A percentile compares a stretch with the other conserved stretches of the same genome.
Conservation (phyloP, 2,329 filamentous ascomycete genomes). For the Acrocalymma vagum region DNA sequence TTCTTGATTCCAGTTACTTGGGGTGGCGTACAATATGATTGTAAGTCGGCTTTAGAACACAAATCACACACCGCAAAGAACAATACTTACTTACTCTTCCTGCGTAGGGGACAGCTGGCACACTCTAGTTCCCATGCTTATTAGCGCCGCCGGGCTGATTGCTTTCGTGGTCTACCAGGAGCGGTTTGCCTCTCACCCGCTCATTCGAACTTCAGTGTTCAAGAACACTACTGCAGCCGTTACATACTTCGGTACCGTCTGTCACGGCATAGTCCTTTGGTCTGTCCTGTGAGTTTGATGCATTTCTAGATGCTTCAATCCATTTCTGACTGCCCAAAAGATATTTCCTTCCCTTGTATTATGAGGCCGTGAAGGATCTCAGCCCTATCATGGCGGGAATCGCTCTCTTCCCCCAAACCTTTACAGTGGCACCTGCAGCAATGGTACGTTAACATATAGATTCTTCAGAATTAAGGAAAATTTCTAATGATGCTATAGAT, state of each 20-base stretch:
- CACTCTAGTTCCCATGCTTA: slow-evolving; percentile 67
- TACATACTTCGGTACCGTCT: slow-evolving; percentile 61
- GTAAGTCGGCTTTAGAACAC: too few relatives aligned
- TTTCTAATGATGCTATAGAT: slow-evolving; percentile 25
- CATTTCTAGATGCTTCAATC: too few relatives aligned
- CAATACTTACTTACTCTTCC: too few relatives aligned
- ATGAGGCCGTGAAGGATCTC: slow-evolving; percentile 51
- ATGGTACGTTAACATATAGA: slow-evolving; percentile 42
- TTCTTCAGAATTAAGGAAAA: not conserved
- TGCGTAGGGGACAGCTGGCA: slow-evolving; percentile 68
- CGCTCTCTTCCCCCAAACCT: slow-evolving; percentile 52
- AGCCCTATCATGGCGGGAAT: slow-evolving; percentile 49
- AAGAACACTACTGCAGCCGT: slow-evolving; percentile 59
- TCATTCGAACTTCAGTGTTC: slow-evolving; percentile 57
- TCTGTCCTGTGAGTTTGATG: too few relatives aligned
- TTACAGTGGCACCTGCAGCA: slow-evolving; percentile 70
- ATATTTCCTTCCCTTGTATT: slow-evolving; percentile 55
- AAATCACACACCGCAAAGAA: too few relatives aligned
- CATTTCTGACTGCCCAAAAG: too few relatives aligned
- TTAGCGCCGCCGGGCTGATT: slow-evolving; percentile 62
- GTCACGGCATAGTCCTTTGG: slow-evolving; percentile 64
- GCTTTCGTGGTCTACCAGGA: slow-evolving; percentile 65
- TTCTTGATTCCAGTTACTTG: slow-evolving; percentile 71
- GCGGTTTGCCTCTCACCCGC: slow-evolving; percentile 59
- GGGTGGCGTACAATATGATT: slow-evolving; percentile 72